phyloP scores from a whole-genome alignment of 2,329 filamentous ascomycete genomes.

The Fusarium bulbicola region DNA sequence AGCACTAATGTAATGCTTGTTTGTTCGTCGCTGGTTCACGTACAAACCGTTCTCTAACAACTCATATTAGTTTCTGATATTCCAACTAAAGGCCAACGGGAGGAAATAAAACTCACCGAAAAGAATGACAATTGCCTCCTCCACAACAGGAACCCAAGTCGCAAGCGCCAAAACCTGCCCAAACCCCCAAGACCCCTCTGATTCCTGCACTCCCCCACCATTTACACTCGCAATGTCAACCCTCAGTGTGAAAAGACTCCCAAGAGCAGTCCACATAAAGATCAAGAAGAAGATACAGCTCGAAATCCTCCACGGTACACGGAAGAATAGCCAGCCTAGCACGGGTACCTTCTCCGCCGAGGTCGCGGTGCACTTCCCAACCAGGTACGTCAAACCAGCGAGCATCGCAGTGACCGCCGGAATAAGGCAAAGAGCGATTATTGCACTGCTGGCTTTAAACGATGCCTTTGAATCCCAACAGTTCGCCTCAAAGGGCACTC shows the following conservation, averaged over 20 bases:
- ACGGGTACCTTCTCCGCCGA: not conserved
- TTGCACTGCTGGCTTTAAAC: accelerated
- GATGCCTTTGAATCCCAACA: not conserved
- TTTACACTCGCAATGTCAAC: accelerated
- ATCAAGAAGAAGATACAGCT: accelerated
- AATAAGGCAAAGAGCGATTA: accelerated
- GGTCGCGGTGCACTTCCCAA: not conserved
- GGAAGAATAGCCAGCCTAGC: not conserved
- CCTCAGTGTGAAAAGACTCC: accelerated
- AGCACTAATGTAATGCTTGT: accelerated
- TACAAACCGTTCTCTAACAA: not conserved
- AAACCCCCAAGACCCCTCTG: not conserved
- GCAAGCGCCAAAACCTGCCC: not conserved
- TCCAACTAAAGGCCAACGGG: too few relatives aligned
- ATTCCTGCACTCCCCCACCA: not conserved
- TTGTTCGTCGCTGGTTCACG: not conserved
- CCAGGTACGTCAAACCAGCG: not conserved
- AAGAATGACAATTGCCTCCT: not conserved
- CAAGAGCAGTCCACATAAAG: not conserved
- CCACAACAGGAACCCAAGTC: not conserved
- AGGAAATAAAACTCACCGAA: accelerated
- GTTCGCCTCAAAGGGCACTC: not conserved
- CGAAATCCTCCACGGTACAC: not conserved
- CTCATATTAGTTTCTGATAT: too few relatives aligned
- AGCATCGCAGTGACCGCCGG: accelerated